Conservation (phyloP, 495 filamentous ascomycete species). For the Daldinia caldariorum region DNA sequence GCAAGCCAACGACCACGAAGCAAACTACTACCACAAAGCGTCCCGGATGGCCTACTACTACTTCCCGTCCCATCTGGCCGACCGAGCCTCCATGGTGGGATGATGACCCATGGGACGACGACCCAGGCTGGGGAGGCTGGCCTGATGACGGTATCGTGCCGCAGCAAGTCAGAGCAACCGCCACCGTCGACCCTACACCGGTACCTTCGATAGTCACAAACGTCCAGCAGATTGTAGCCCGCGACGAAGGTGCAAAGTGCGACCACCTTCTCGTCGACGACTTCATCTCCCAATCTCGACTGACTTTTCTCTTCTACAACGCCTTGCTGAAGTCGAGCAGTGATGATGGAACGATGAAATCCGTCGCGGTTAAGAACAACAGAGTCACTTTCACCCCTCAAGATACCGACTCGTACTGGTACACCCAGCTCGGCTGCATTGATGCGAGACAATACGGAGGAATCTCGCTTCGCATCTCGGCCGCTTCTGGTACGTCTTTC, state of each 20-base stretch:
- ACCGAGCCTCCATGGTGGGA: conserved; percentile 38
- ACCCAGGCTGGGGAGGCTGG: conserved; percentile 7
- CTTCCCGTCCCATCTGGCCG: conserved; percentile 13
- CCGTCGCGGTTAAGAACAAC: conserved; percentile 64
- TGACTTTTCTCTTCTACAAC: conserved; percentile 73
- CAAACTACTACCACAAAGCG: conserved; percentile 23
- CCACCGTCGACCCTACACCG: not conserved
- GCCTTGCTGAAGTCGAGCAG: conserved; percentile 65
- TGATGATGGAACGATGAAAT: conserved; percentile 69
- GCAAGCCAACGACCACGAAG: not conserved
- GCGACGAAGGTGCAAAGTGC: conserved; percentile 53
- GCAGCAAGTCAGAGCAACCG: conserved; percentile 27
- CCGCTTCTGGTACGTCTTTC: conserved; percentile 64
- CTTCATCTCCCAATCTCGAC: conserved; percentile 69
- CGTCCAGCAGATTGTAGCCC: conserved; percentile 17
- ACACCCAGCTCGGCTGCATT: conserved; percentile 66
- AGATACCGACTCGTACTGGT: conserved; percentile 64
- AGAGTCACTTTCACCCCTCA: conserved; percentile 63
- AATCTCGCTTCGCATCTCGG: conserved; percentile 67
- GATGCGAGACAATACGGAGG: conserved; percentile 65
- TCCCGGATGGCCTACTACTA: conserved; percentile 27
- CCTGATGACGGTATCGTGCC: conserved; percentile 13
- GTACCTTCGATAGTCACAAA: not conserved
- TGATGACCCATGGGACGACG: conserved; percentile 38
- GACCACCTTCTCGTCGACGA: conserved; percentile 66